Percentiles rank a stretch among this genome's conserved stretches.
Evolutionary conservation across 2,329 filamentous ascomycete species (phyloP).

Genomic region (Claviceps lovelessii): DNA sequence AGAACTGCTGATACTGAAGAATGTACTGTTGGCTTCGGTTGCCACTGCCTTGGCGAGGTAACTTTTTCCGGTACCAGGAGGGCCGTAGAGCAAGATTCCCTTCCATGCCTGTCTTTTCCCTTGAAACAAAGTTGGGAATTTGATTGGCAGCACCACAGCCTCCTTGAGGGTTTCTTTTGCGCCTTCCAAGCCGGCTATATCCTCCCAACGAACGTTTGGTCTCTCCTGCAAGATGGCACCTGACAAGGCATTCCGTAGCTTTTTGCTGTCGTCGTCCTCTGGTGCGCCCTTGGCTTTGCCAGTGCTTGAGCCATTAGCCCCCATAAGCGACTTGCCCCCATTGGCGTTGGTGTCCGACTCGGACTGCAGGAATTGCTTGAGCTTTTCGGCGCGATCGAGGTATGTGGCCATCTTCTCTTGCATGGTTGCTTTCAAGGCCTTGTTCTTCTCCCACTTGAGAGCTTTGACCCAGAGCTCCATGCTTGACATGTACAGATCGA

Average conservation of each 20-base stretch:
- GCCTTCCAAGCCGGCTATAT: slow-evolving; percentile 84
- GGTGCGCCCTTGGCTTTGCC: slow-evolving; percentile 48
- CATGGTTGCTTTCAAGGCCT: slow-evolving; percentile 94
- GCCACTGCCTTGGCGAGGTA: slow-evolving; percentile 95
- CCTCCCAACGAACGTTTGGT: slow-evolving; percentile 95
- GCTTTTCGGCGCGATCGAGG: slow-evolving; percentile 96
- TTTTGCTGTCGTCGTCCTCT: slow-evolving; percentile 86
- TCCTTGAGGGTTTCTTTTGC: slow-evolving; percentile 97
- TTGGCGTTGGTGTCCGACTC: slow-evolving; percentile 59
- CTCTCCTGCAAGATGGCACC: slow-evolving; percentile 91
- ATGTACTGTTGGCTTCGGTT: slow-evolving; percentile 96
- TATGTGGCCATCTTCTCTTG: slow-evolving; percentile 89
- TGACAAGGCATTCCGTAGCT: slow-evolving; percentile 76
- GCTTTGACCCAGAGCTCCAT: slow-evolving; percentile 98
- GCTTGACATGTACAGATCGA: slow-evolving; percentile 87
- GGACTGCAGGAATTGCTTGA: slow-evolving; percentile 77
- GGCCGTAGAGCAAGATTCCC: slow-evolving; percentile 89
- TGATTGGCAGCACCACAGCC: slow-evolving; percentile 93
- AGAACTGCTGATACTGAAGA: slow-evolving; percentile 95
- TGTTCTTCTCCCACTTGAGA: slow-evolving; percentile 98
- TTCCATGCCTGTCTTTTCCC: slow-evolving; percentile 98
- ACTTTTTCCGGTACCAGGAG: slow-evolving; percentile 93
- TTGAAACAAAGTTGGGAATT: slow-evolving; percentile 91
- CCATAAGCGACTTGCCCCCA: slow-evolving; percentile 46
- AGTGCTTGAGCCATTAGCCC: slow-evolving; percentile 54